These are phyloP conservation scores for Lolium rigidum DNA, from an alignment of 176 grass and related monocot genomes.

Conservation along the genomic window DNA sequence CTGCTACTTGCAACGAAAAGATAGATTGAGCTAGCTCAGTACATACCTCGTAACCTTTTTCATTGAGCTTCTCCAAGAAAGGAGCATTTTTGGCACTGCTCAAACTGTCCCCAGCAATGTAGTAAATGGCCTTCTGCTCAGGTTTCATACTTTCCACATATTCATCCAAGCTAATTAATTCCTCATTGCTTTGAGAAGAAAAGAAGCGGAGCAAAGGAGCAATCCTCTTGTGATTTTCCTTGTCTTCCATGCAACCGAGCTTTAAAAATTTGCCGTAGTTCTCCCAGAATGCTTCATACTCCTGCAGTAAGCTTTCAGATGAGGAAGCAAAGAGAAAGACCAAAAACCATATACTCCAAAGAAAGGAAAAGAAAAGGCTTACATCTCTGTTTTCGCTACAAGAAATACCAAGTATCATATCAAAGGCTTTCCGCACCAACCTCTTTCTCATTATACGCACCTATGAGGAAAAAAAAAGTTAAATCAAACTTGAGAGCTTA, in stretches of 20 bases:
- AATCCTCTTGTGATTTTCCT: constrained; percentile 93
- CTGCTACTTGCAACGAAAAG: constrained; percentile 12
- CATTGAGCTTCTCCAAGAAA: constrained; percentile 83
- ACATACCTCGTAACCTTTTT: constrained; percentile 91
- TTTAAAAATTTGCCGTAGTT: constrained; percentile 96
- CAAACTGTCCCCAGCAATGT: constrained; percentile 84
- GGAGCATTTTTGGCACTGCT: constrained; percentile 93
- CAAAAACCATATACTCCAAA: neutral
- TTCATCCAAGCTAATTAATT: constrained; percentile 96
- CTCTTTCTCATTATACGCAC: constrained; percentile 99
- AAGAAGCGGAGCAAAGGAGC: constrained; percentile 95
- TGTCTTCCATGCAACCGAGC: constrained; percentile 87
- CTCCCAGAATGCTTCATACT: constrained; percentile 97
- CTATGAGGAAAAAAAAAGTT: constrained; percentile 32
- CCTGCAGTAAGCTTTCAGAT: constrained; percentile 56
- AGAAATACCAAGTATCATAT: constrained; percentile 98
- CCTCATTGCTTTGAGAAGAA: constrained; percentile 90
- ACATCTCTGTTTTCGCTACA: constrained; percentile 96
- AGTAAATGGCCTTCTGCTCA: constrained; percentile 93
- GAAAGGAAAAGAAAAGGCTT: constrained; percentile 37
- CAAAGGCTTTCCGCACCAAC: constrained; percentile 90
- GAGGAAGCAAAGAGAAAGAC: constrained; percentile 13
- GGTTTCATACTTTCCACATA: constrained; percentile 99
- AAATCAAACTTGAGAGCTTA: neutral
- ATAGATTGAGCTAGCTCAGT: neutral